Base-by-base conservation (phyloP, 2,329 filamentous ascomycete species). In the Talaromyces sp. region DNA sequence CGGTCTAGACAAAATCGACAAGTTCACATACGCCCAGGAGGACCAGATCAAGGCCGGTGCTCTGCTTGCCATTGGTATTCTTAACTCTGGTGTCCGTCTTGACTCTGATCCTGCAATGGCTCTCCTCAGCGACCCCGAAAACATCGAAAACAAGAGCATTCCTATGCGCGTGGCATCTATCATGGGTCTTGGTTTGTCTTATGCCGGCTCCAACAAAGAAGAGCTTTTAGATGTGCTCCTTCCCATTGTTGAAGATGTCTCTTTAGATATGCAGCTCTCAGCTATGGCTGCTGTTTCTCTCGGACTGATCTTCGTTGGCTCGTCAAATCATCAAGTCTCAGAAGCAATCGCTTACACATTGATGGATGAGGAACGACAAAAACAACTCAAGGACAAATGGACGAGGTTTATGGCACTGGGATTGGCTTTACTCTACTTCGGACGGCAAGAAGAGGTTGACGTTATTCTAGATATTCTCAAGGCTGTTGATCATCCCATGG, bases 371-470 rank as follows among this genome's bases (percentile, higher is more conserved):
- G 94, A 98, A 67, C 88, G 93, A 65, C 90, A 90, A 80, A 89
- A 87, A 73, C 93, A 97, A 77, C 83, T 99, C 67, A 97, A 96
- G 71, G 92, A 98, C 80, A 99, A 98, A 81, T 99, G 95, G 95
- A 95, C 93, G 37, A 89, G 95, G 19, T 99, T 99, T 82, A 90
- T 99, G 82, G 93, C 92, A 22, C 89, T 99, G 49, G 95, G 95
- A 69, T 85, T 99, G 68, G 95, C 94, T 1, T 85, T 99, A 31
- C 84, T 99, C 33, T 99, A 93, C 85, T 98, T 99, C 72, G 95
- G 95, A 45, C 90, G 92, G 69, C 95, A 99, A 79, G 95, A 99
- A 78, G 94, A 98, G 77, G 95, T 98, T n/a, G 95, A 99, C 73
- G 94, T 98, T 65, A 93, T 98, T 69, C 82, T 98, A 37, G 95